These are phyloP conservation scores for Fusarium redolens DNA, from an alignment of 2,329 filamentous ascomycete genomes.

Conservation along the genomic window DNA sequence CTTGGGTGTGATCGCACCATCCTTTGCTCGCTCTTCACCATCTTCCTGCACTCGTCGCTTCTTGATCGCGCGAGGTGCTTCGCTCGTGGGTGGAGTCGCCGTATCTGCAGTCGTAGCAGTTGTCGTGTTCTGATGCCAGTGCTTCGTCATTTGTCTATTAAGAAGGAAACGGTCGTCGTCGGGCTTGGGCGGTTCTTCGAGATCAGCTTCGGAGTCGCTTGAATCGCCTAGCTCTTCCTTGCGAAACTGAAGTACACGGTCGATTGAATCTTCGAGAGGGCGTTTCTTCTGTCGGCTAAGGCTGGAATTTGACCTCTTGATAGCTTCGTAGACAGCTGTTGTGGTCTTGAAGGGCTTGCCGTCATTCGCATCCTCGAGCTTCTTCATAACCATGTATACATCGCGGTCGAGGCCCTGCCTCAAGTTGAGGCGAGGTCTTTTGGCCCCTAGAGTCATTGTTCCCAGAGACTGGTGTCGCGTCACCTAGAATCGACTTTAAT, in stretches of 20 bases:
- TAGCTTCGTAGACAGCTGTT: constrained; percentile 77
- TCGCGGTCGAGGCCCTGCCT: constrained; percentile 68
- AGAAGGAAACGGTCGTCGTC: constrained; percentile 54
- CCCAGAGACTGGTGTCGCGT: neutral
- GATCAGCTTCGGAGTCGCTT: constrained; percentile 62
- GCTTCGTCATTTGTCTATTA: constrained; percentile 56
- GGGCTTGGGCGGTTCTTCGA: constrained; percentile 53
- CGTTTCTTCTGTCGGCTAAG: constrained; percentile 85
- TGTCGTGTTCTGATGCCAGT: constrained; percentile 49
- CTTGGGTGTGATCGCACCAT: constrained; percentile 25
- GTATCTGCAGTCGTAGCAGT: neutral
- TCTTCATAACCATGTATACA: constrained; percentile 83
- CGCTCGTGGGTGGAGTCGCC: constrained; percentile 13
- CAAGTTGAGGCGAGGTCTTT: constrained; percentile 31
- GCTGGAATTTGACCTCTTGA: constrained; percentile 88
- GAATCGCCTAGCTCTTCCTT: constrained; percentile 71
- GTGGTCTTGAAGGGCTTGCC: constrained; percentile 63
- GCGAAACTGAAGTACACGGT: constrained; percentile 80
- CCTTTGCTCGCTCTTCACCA: constrained; percentile 39
- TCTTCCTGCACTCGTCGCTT: constrained; percentile 49
- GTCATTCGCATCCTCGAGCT: constrained; percentile 75
- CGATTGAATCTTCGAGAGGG: constrained; percentile 85
- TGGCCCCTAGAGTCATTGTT: constrained; percentile 32
- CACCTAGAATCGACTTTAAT: neutral
- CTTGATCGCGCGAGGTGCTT: constrained; percentile 44